Evolutionary conservation across 148 eudicot genomes (phyloP).

Genomic region (Talinum fruticosum): DNA sequence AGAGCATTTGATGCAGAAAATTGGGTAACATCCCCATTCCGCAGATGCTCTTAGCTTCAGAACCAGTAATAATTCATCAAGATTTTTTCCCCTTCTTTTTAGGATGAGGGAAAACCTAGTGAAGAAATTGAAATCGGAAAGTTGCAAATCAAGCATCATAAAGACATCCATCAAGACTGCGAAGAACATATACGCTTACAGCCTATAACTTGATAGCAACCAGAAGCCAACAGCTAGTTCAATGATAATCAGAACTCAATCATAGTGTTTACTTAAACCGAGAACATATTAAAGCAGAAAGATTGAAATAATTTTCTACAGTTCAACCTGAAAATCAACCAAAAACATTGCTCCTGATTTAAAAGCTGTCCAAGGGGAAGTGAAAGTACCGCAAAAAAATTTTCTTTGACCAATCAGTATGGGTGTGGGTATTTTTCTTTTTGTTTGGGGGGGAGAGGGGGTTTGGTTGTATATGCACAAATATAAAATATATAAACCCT

Average conservation of each 20-base stretch:
- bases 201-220: neutral
- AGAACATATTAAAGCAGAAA: neutral
- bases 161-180: neutral
- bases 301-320: neutral
- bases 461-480: neutral
- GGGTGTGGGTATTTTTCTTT: neutral
- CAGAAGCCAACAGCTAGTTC: neutral
- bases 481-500: neutral
- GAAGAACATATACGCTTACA: neutral
- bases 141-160: neutral
- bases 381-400: neutral
- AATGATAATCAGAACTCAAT: neutral
- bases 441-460: neutral
- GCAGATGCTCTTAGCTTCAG: constrained; percentile 2
- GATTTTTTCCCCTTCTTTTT: neutral
- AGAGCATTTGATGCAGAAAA: neutral
- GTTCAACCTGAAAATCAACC: neutral
- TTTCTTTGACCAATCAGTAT: neutral
- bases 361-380: neutral
- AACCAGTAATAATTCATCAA: neutral
- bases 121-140: neutral
- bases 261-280: neutral
- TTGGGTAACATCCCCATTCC: neutral
- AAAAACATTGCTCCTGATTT: neutral
- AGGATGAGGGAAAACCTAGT: neutral